Evolutionary conservation across 805 yeast species (phyloP), one percentile per base, ranked within the genome.

Genomic region (Starmerella stigmatis): DNA sequence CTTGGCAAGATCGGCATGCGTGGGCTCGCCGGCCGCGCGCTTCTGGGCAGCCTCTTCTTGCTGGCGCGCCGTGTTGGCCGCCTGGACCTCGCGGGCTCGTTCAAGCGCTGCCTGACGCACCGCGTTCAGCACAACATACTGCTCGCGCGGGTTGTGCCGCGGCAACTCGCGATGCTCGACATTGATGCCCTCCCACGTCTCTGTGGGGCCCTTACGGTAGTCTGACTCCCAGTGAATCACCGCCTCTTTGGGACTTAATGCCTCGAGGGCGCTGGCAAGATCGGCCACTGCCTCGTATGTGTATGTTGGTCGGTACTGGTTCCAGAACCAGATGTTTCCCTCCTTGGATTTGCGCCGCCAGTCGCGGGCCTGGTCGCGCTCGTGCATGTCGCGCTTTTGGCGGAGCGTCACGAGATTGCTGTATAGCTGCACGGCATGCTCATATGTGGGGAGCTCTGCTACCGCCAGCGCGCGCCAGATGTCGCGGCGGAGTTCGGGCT

Each of bases 211-310:
- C 65, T 76, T 77, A 63, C 94, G 74, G 94, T 94, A 86, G 43
- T 75, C 68, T 53, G 78, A 76, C 57, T 86, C 96, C 97, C 97
- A 88, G 55, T 69, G 72, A 20, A 86, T 68, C 36, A 67, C 73
- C 30, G 79, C 68, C 45, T 51, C 34, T 40, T 49, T 33, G n/a
- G 50, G 44, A 16, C 21, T 17, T 44, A 39, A 69, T 49, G 78
- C 80, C 45, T 81, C 86, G n/a, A 81, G 67, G 10, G 79, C 79
- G 42, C 76, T 71, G 26, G 76, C 66, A 52, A 88, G 66, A 64
- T 88, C 97, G 5, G 95, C 84, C 23, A 85, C 86, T 1, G 96
- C 82, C 63, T 88, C 96, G 62, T 85, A 94, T 11, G 94, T 71
- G 64, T 80, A 84, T 0, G 92, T 78, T 21, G 96, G 96, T 59